Evolutionary conservation across 176 grass and related monocot species (phyloP).

Genomic region (Triticum monococcum): DNA sequence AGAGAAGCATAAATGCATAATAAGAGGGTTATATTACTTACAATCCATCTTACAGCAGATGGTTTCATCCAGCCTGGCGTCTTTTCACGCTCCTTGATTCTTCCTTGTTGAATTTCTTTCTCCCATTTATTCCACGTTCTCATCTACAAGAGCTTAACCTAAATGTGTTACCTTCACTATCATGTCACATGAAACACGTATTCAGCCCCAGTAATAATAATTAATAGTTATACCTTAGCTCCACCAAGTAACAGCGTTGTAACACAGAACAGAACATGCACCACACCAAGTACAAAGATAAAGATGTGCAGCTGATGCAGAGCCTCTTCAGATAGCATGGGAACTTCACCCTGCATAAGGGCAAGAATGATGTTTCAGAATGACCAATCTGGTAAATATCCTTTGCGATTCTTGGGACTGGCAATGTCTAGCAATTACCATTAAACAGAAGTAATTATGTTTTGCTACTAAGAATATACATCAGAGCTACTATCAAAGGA

Average conservation of each 20-base stretch:
- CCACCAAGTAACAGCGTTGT: conserved; percentile 69
- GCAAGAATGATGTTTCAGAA: conserved; percentile 4
- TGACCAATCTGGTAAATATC: background rate
- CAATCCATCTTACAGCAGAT: conserved; percentile 43
- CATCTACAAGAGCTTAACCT: conserved; percentile 41
- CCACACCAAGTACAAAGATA: conserved; percentile 67
- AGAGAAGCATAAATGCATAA: conserved; percentile 14
- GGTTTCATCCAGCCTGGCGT: conserved; percentile 36
- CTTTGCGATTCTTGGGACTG: background rate
- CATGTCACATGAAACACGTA: background rate
- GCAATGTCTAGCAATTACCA: background rate
- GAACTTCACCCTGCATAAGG: conserved; percentile 53
- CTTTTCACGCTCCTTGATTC: conserved; percentile 14
- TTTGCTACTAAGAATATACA: background rate
- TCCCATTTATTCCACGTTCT: conserved; percentile 62
- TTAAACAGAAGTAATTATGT: background rate
- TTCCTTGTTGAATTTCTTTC: conserved; percentile 41
- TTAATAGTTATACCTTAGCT: conserved; percentile 54
- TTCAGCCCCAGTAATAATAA: background rate
- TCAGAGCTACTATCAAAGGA: background rate
- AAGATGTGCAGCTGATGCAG: conserved; percentile 77
- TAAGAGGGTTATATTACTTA: conserved; percentile 30
- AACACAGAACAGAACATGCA: conserved; percentile 66
- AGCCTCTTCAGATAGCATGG: conserved; percentile 58
- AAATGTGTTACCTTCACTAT: conserved; percentile 12